Evolutionary conservation across 2,329 filamentous ascomycete genomes (phyloP), one percentile per base, ranked within the genome.

Genomic region (Beauveria pseudobassiana): DNA sequence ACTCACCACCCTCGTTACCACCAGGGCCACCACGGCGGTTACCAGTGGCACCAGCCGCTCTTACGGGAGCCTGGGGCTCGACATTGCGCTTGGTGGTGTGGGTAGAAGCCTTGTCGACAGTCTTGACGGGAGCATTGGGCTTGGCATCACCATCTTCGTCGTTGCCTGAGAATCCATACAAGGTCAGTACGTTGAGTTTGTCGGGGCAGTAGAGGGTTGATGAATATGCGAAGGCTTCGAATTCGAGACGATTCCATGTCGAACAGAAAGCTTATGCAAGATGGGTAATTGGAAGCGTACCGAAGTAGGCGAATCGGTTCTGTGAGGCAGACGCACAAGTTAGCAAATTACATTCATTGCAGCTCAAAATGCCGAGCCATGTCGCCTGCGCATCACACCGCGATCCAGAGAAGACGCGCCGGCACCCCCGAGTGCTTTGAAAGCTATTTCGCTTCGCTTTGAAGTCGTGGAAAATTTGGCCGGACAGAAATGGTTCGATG

Each of bases 261-360:
- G 66, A 62, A 67, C 16, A 34, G 16, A 28, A 4, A 64, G 62
- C 61, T 64, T 67, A 63, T 68, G 64, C 66, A 57, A 65, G n/a
- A 30, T 7, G 10, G 6, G 56, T 12, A 14, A 24, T 49, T 10
- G 67, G 65, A 65, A 68, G 74, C 78, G 73, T 96, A 98, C 95
- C 93, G 85, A 99, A 91, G 82, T 96, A 88, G 86, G 95, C 93
- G 86, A 90, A 98, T 75, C 90, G 88, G 86, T 99, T 99, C 95
- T 98, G 69, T 28, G 46, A 45, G 34, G 28, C 52, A 50, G 64
- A 52, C 60, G 26, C 60, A 66, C 28, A 67, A 63, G 61, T 61
- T 65, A 63, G 62, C 54, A 34, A 59, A 51, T 45, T 51, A 22
- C 22, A 49, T 45, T 10, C 20, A 9, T 30, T 45, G 34, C n/a